Conservation (phyloP, 2,329 filamentous ascomycete genomes). For the Ilyonectria robusta region DNA sequence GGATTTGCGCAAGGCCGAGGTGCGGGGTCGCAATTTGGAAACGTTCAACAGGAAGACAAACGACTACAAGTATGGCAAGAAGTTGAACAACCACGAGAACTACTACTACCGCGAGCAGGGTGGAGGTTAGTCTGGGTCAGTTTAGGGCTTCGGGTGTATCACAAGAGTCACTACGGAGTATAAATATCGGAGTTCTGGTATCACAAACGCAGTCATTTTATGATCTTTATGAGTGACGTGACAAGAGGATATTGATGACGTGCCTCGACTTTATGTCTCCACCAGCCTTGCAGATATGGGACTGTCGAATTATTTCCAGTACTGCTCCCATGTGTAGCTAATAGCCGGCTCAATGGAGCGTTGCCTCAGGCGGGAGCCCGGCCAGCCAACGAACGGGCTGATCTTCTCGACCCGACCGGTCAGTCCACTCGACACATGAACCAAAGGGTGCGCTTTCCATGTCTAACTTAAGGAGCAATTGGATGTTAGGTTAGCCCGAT, state of each 20-base stretch:
- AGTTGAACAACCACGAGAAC: slow-evolving; percentile 79
- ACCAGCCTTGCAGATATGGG: too few relatives aligned
- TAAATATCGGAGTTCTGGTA: slow-evolving; percentile 1
- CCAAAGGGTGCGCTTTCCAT: too few relatives aligned
- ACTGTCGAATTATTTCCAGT: too few relatives aligned
- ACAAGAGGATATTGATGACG: not conserved
- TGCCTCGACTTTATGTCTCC: too few relatives aligned
- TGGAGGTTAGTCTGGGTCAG: slow-evolving; percentile 55
- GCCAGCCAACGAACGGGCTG: too few relatives aligned
- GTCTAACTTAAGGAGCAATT: too few relatives aligned
- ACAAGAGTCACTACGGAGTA: not conserved
- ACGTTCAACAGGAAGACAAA: slow-evolving; percentile 73
- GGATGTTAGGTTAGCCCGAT: too few relatives aligned
- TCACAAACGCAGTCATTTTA: not conserved
- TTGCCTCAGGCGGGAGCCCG: too few relatives aligned
- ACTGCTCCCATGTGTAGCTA: too few relatives aligned
- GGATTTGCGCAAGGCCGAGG: slow-evolving; percentile 76
- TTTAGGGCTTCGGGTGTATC: slow-evolving; percentile 6
- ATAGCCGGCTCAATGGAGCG: too few relatives aligned
- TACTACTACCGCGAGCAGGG: slow-evolving; percentile 67
- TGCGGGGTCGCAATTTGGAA: slow-evolving; percentile 76
- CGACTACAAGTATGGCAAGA: slow-evolving; percentile 80
- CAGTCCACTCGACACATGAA: too few relatives aligned
- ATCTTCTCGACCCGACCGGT: too few relatives aligned
- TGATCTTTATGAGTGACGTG: not conserved